These are phyloP conservation scores for Candida insectalens DNA, from an alignment of 805 yeast genomes.

Conservation along the genomic window DNA sequence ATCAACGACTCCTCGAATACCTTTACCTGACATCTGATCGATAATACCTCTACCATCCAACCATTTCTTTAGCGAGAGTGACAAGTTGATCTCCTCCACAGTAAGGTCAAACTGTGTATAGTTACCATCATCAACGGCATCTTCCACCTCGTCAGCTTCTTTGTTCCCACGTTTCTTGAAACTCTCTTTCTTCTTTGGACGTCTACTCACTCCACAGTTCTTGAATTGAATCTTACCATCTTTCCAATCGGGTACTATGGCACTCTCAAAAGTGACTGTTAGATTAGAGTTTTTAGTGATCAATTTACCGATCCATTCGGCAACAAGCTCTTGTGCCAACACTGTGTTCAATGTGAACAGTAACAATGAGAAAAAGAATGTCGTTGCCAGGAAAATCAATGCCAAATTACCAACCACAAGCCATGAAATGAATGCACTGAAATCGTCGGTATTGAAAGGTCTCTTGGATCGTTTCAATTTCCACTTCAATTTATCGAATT, in stretches of 20 bases:
- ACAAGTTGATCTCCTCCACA: slow-evolving; percentile 73
- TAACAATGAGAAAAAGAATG: slow-evolving; percentile 80
- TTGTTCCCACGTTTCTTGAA: slow-evolving; percentile 23
- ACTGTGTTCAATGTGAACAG: slow-evolving; percentile 73
- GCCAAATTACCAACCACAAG: slow-evolving; percentile 78
- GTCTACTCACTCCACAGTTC: slow-evolving; percentile 74
- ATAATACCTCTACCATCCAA: slow-evolving; percentile 82
- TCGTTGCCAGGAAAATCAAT: slow-evolving; percentile 76
- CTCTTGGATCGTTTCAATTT: slow-evolving; percentile 61
- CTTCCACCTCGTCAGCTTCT: neutral
- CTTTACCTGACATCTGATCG: slow-evolving; percentile 69
- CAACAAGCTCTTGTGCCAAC: slow-evolving; percentile 82
- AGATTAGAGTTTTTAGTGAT: slow-evolving; percentile 77
- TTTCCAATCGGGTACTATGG: slow-evolving; percentile 90
- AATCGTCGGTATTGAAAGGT: slow-evolving; percentile 88
- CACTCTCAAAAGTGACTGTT: slow-evolving; percentile 82
- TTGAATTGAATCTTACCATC: slow-evolving; percentile 77
- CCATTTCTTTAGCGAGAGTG: slow-evolving; percentile 80
- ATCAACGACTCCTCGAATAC: slow-evolving; percentile 88
- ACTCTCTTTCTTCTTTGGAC: slow-evolving; percentile 47
- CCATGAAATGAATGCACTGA: slow-evolving; percentile 89
- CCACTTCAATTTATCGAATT: slow-evolving; percentile 51
- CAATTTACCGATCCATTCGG: slow-evolving; percentile 69
- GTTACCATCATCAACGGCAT: slow-evolving; percentile 69
- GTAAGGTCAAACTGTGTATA: slow-evolving; percentile 93